Base-by-base conservation (phyloP, 1,284 basidiomycete genomes). In the Puccinia sorghi region DNA sequence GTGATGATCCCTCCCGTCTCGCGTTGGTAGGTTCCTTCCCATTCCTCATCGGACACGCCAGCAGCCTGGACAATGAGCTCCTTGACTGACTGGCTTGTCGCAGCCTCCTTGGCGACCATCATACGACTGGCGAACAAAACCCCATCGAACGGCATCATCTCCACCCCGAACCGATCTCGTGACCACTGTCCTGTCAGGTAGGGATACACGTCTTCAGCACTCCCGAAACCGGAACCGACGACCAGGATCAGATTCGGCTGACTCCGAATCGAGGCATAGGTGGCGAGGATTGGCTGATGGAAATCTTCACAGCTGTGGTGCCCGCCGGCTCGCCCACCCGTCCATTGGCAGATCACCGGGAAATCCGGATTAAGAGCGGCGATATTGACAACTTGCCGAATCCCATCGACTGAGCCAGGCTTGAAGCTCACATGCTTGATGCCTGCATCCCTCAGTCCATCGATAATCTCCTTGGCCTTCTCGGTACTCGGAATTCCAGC, bases 101-200 rank as follows among this genome's bases (percentile, higher is more conserved):
- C 95, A 12, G 96, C 94, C 86, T 99, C 96, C 87, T 94, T 95
- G 80, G 96, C 96, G 59, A 97, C 93, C 94, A 99, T 97, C 84
- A 97, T 94, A 81, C 97, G 91, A 83, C 91, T 93, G 17, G 91
- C 97, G 84, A 96, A 97, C 72, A 99, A 88, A 87, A 97, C 94
- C 80, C 95, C 97, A 83, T 98, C 96, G 87, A 96, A 97, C 1
- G 96, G 96, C 97, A 99, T 99, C n/a, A 92, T 91, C 86, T 97
- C 93, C 61, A 91, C 88, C 79, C 90, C 90, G 84, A 92, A 97
- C 83, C 87, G 86, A 80, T 90, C 87, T 81, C 90, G 88, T 5
- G 93, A 92, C 97, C 96, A 98, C 83, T 97, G 93, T 83, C 97
- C 97, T 74, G 91, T 93, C 74, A 99, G 88, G 86, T 98, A 99